A percentile compares a stretch with the other conserved stretches of the same genome.
phyloP scores from a whole-genome alignment of 805 yeast species.

The Yamadazyma takamatsuzukensis region DNA sequence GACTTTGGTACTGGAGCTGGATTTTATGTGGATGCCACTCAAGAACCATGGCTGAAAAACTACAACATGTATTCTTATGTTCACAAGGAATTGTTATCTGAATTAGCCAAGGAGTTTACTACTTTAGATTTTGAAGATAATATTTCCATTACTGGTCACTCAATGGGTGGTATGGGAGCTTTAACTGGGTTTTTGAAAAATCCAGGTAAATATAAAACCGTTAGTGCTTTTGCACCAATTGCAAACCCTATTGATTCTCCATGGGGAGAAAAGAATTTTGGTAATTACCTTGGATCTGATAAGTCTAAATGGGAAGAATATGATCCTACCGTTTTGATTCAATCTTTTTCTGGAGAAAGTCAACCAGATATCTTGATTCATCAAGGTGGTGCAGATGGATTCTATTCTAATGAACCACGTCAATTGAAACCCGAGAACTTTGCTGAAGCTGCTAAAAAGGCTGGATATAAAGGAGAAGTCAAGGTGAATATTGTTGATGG shows the following conservation, averaged over 20 bases:
- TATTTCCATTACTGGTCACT: conserved; percentile 87
- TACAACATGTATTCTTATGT: conserved; percentile 88
- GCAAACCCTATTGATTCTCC: conserved; percentile 70
- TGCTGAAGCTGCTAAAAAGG: conserved; percentile 53
- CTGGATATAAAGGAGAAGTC: conserved; percentile 59
- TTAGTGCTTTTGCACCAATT: conserved; percentile 90
- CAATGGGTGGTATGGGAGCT: conserved; percentile 99
- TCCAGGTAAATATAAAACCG: conserved; percentile 71
- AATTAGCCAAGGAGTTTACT: conserved; percentile 39
- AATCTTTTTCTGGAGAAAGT: conserved; percentile 48
- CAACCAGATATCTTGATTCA: conserved; percentile 71
- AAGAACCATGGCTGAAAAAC: conserved; percentile 64
- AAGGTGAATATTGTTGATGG: conserved; percentile 66
- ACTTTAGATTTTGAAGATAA: conserved; percentile 56
- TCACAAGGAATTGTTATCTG: conserved; percentile 63
- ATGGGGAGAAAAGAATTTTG: conserved; percentile 88
- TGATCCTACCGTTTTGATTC: conserved; percentile 80
- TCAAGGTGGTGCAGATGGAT: conserved; percentile 77
- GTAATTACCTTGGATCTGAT: conserved; percentile 68
- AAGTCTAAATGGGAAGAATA: conserved; percentile 64
- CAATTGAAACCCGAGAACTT: conserved; percentile 79
- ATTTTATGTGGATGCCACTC: conserved; percentile 83
- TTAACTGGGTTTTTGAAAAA: conserved; percentile 60
- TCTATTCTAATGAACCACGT: conserved; percentile 49
- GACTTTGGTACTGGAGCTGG: conserved; percentile 97